A percentile compares a stretch with the other conserved stretches of the same genome.
phyloP scores from a whole-genome alignment of 1,284 basidiomycete species.

The Singerocomus rubriflavus region DNA sequence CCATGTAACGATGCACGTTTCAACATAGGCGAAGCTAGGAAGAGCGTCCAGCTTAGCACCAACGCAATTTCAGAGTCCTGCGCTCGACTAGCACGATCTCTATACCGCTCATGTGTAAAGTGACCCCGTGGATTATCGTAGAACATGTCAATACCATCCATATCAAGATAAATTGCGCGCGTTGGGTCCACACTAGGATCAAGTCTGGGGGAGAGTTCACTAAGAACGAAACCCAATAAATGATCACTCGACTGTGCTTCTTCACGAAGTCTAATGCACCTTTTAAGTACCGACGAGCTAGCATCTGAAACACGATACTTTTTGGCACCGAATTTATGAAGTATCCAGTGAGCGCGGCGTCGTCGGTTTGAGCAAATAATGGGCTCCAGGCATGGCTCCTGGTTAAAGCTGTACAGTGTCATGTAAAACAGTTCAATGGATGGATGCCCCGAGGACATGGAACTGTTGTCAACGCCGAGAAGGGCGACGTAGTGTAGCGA shows the following conservation, averaged over 20 bases:
- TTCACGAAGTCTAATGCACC: conserved; percentile 10
- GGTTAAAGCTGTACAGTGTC: neutral
- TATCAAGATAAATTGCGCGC: conserved; percentile 4
- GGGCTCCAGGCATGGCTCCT: conserved; percentile 33
- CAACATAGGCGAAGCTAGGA: conserved; percentile 23
- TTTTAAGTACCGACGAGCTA: neutral
- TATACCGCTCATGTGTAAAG: conserved; percentile 25
- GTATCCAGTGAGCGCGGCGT: conserved; percentile 39
- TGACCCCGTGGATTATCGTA: conserved; percentile 27
- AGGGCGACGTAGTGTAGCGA: neutral
- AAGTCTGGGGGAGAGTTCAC: conserved; percentile 12
- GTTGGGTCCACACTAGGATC: conserved; percentile 3
- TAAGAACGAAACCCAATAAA: neutral
- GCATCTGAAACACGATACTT: conserved; percentile 10
- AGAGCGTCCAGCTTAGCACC: conserved; percentile 16
- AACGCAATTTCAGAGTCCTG: conserved; percentile 9
- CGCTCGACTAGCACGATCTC: neutral
- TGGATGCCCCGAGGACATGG: neutral
- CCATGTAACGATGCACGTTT: conserved; percentile 27
- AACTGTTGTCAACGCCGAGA: neutral
- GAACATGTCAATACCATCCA: conserved; percentile 15
- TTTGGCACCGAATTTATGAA: conserved; percentile 44
- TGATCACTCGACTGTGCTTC: conserved; percentile 13
- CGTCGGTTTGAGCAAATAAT: conserved; percentile 28
- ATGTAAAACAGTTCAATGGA: neutral